Evolutionary conservation across 352 stramenopile species (phyloP).

Genomic region (Phytophthora niederhauseri): DNA sequence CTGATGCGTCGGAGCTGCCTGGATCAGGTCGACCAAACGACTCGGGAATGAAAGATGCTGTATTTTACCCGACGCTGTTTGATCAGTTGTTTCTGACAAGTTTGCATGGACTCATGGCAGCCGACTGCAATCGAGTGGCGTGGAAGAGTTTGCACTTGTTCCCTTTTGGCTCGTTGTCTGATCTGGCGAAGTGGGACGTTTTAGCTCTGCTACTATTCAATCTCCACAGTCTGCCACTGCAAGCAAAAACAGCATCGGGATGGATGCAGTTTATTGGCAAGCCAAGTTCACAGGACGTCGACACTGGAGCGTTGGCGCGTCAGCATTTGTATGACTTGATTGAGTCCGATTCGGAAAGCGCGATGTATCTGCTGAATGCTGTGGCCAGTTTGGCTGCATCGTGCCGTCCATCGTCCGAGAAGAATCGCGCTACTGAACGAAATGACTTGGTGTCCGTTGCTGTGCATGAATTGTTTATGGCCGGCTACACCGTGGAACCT

Average conservation of each 20-base stretch:
- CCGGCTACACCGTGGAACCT: conserved; percentile 53
- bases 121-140: conserved; percentile 81
- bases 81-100: conserved; percentile 88
- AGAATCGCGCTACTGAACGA: conserved; percentile 19
- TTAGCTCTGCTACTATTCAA: conserved; percentile 80
- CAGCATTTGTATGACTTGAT: conserved; percentile 66
- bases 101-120: conserved; percentile 69
- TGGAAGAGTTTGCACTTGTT: conserved; percentile 76
- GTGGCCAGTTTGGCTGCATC: conserved; percentile 62
- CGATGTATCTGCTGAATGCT: conserved; percentile 73
- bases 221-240: conserved; percentile 57
- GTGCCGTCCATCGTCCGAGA: conserved; percentile 16
- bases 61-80: conserved; percentile 82
- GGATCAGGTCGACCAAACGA: conserved; percentile 34
- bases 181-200: conserved; percentile 83
- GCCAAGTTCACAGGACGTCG: conserved; percentile 29
- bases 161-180: conserved; percentile 75
- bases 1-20: conserved; percentile 60
- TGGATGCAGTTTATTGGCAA: conserved; percentile 77
- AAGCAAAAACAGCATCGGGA: conserved; percentile 59
- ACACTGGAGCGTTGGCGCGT: conserved; percentile 44
- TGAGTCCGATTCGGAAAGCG: conserved; percentile 63
- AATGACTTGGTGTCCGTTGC: conserved; percentile 58
- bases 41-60: conserved; percentile 25
- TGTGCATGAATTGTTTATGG: conserved; percentile 75